Evolutionary conservation across 2,329 filamentous ascomycete genomes (phyloP), one percentile per base, ranked within the genome.

Genomic region (Diaporthe ilicicola): DNA sequence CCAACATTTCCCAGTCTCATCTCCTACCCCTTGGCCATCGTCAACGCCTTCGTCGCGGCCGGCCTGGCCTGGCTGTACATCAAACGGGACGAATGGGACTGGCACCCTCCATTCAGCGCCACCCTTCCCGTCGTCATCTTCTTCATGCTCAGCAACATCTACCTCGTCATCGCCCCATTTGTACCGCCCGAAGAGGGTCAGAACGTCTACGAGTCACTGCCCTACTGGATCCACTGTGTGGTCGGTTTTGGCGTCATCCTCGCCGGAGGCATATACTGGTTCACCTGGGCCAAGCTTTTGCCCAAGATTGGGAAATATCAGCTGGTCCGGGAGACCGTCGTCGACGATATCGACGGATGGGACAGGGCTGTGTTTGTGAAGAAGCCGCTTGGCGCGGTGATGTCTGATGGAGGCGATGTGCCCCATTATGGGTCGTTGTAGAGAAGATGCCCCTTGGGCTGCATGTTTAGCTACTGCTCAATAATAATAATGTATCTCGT

Each of bases 41-140:
- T 93, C 0, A 91, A 93, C 75, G 90, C 89, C 0, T 93, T 91
- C 69, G 85, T 85, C 0, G 77, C 93, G 1, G 87, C 89, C 0
- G 81, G 89, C 0, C 87, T 87, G 0, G 74, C 85, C 9, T 91
- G 91, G 0, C 81, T 93, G 0, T 74, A 93, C 0, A 86, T 88
- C 79, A 82, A 94, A 7, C 86, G 92, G 0, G 59, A 62, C 27
- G 59, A 62, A 29, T 62, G 59, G 59, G 34, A 62, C 42, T 84
- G 82, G 69, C 87, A 84, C 72, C 83, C 88, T 13, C 90, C 90
- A 1, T 93, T 92, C 78, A 89, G 86, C 70, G 90, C 90, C 0
- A 93, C 90, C 89, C 78, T 87, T 0, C 84, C 86, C 0, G 90
- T 89, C 5, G 87, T 92, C 0, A 78, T 87, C 67, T 77, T 92